Evolutionary conservation across 228 moss, liverwort and hornwort genomes (phyloP).

Genomic region (Sphagnum magellanicum): DNA sequence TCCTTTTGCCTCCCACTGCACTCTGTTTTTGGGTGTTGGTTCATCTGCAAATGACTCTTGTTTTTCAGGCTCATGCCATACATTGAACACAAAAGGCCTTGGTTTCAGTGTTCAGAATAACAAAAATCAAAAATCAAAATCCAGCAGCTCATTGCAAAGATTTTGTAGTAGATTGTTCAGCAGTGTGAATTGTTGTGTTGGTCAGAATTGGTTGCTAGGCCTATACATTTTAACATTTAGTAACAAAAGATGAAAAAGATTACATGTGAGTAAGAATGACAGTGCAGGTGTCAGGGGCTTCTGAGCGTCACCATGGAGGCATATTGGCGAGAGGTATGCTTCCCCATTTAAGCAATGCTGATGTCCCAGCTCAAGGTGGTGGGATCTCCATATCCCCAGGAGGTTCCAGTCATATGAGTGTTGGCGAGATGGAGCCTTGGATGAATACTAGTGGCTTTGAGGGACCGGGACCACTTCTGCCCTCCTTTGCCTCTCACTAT

Average conservation of each 20-base stretch:
- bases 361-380: slow-evolving; percentile 49
- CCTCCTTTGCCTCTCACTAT: slow-evolving; percentile 97
- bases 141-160: no score
- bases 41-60: background rate
- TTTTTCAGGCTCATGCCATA: background rate
- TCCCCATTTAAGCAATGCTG: slow-evolving; percentile 67
- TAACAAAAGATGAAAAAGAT: no score
- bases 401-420: slow-evolving; percentile 56
- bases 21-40: background rate
- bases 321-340: slow-evolving; percentile 75
- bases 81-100: background rate
- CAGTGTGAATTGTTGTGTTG: no score
- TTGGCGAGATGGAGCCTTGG: slow-evolving; percentile 98
- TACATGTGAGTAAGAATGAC: background rate
- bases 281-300: slow-evolving; percentile 59
- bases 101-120: no score
- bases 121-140: no score
- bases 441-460: slow-evolving; percentile 87
- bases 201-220: background rate
- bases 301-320: slow-evolving; percentile 51
- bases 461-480: slow-evolving; percentile 51
- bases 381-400: slow-evolving; percentile 86
- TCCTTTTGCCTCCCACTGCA: background rate
- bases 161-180: no score
- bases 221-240: no score